Conservation (phyloP, 1,284 basidiomycete genomes). For the Ganoderma boninense region DNA sequence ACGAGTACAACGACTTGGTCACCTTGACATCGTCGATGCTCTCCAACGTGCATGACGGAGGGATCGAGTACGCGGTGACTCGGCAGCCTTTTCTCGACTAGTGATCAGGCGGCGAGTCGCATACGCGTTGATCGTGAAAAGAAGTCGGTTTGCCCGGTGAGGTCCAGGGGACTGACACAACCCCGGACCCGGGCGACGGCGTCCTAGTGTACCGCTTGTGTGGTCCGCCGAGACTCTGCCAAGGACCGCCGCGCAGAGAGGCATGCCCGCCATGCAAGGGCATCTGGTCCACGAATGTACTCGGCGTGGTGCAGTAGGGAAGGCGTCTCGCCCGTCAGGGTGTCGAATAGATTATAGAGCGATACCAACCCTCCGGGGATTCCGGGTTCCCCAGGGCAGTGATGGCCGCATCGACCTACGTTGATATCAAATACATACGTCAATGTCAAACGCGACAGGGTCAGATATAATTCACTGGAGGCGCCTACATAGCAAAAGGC, state of each 20-base stretch:
- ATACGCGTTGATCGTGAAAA: too few species aligned
- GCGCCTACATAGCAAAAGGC: neutral
- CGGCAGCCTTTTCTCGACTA: constrained; percentile 33
- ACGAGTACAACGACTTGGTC: constrained; percentile 65
- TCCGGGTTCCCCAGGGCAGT: too few species aligned
- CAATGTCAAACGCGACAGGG: neutral
- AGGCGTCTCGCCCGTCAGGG: too few species aligned
- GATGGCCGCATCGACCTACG: neutral
- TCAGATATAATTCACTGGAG: neutral
- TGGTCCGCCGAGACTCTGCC: neutral
- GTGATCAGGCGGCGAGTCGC: neutral
- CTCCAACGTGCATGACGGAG: constrained; percentile 53
- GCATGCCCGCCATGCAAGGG: neutral
- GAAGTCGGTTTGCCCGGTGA: constrained; percentile 44
- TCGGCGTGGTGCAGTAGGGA: neutral
- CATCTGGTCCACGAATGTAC: neutral
- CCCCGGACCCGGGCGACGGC: constrained; percentile 60
- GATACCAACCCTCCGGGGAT: too few species aligned
- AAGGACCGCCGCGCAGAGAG: neutral
- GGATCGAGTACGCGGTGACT: constrained; percentile 57
- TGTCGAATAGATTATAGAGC: too few species aligned
- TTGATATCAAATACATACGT: neutral
- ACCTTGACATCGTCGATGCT: constrained; percentile 58
- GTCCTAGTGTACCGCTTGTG: constrained; percentile 55
- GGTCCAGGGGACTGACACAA: constrained; percentile 53